phyloP scores from a whole-genome alignment of 1,284 basidiomycete species.

The Microbotryum intermedium region DNA sequence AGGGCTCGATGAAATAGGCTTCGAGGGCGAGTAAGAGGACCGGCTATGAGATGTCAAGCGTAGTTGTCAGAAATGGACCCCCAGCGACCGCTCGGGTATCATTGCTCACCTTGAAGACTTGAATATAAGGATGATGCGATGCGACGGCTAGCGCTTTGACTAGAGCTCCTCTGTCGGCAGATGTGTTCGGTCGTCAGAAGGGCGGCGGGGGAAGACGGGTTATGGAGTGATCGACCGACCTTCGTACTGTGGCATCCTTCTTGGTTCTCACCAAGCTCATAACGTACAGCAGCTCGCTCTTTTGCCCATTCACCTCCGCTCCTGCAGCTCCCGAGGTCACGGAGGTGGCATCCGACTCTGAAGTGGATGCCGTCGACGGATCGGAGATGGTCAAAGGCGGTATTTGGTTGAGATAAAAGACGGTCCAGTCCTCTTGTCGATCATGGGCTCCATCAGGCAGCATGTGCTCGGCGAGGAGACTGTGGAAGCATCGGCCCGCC shows the following conservation, averaged over 20 bases:
- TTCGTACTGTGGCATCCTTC: constrained; percentile 74
- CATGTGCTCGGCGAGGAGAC: constrained; percentile 93
- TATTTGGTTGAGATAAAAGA: constrained; percentile 94
- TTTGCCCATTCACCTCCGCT: neutral
- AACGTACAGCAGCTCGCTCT: constrained; percentile 67
- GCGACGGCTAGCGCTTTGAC: constrained; percentile 96
- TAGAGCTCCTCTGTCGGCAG: constrained; percentile 64
- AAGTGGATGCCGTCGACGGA: constrained; percentile 31
- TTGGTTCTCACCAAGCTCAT: constrained; percentile 93
- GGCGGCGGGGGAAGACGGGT: neutral
- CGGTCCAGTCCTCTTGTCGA: constrained; percentile 91
- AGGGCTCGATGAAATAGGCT: constrained; percentile 83
- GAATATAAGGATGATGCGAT: constrained; percentile 88
- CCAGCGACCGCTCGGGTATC: too few relatives aligned
- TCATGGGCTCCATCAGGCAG: constrained; percentile 94
- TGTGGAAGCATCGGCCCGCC: constrained; percentile 37
- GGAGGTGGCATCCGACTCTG: neutral
- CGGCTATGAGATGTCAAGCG: constrained; percentile 49
- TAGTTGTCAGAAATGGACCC: neutral
- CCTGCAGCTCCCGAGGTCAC: too few relatives aligned
- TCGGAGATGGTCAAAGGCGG: constrained; percentile 66
- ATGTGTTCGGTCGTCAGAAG: too few relatives aligned
- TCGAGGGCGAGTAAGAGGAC: constrained; percentile 87
- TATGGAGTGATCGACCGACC: constrained; percentile 47
- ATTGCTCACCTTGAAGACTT: constrained; percentile 82